Evolutionary conservation across 495 filamentous ascomycete species (phyloP), one percentile per base, ranked within the genome.

Genomic region (Cercophora sp.): DNA sequence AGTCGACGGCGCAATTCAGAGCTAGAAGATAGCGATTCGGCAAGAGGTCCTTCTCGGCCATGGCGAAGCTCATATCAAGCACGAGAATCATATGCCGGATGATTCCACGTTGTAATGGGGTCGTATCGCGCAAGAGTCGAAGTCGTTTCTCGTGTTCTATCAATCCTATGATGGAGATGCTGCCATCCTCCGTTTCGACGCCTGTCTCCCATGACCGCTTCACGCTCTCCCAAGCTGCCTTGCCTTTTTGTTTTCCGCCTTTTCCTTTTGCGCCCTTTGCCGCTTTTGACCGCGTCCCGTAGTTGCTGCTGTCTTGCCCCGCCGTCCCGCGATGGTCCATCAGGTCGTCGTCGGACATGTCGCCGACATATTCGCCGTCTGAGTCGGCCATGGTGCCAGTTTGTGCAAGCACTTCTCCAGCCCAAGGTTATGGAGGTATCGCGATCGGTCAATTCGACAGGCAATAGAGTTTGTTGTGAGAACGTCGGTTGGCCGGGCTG

Each of bases 21-120:
- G 84, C 84, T 31, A 96, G 77, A 35, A 89, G 79, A 66, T 92
- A 90, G 26, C 92, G 81, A 16, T 81, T 96, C 5, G 93, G 93
- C 11, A 89, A 82, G 26, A 97, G 76, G 59, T 98, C 93, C 67
- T 96, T 97, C 70, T 97, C 93, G 11, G 80, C 70, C 93, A 98
- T 98, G 16, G 91, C 89, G 56, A 87, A 84, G 44, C 87, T 91
- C 65, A 96, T 84, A 65, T 98, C 93, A n/a, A 98, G 74, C 45
- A 96, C 82, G 11, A 98, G 77, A 55, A 96, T 85, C 20, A 97
- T 70, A 66, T 96, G 93, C 42, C 93, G 86, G 67, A 98, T 97
- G 46, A 98, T 98, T 42, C 93, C 93, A 51, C 93, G 84, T 68
- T 98, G 93, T 20, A 97, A 70, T 22, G 93, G 93, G 15, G 91